Conservation (phyloP, 257 asterid species). For the Scutellaria baicalensis region DNA sequence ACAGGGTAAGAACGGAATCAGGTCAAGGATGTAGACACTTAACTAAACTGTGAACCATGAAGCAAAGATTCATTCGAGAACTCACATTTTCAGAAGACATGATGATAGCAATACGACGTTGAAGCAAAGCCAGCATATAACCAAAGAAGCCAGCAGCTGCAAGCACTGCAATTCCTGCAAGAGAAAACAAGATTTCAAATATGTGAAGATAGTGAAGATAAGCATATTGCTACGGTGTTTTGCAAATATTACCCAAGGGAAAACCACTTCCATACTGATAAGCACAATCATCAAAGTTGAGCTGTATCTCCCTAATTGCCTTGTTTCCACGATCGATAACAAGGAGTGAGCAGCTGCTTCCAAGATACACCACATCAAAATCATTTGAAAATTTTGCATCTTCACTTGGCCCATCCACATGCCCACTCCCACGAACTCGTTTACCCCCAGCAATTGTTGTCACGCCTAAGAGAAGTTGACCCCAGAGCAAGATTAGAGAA, state of each 20-base stretch:
- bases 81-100: slow-evolving; percentile 69
- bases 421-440: slow-evolving; percentile 79
- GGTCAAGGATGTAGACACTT: not conserved
- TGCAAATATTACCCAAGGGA: slow-evolving; percentile 54
- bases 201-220: not conserved
- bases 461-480: slow-evolving; percentile 38
- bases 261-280: slow-evolving; percentile 94
- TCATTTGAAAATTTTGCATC: slow-evolving; percentile 93
- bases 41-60: no score
- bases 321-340: slow-evolving; percentile 91
- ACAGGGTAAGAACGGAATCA: not conserved
- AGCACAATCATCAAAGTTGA: slow-evolving; percentile 92
- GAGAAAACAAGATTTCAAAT: not conserved
- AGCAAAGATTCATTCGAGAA: not conserved
- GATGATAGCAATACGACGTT: slow-evolving; percentile 52
- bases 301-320: slow-evolving; percentile 94
- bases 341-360: slow-evolving; percentile 97
- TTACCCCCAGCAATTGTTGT: slow-evolving; percentile 99
- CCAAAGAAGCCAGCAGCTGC: slow-evolving; percentile 91
- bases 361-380: slow-evolving; percentile 87
- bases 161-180: slow-evolving; percentile 80
- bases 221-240: not conserved
- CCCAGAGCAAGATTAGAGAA: not conserved
- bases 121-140: slow-evolving; percentile 87
- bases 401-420: slow-evolving; percentile 94